Base-by-base conservation (phyloP, 2,329 filamentous ascomycete genomes). In the Bipolaris zeicola region DNA sequence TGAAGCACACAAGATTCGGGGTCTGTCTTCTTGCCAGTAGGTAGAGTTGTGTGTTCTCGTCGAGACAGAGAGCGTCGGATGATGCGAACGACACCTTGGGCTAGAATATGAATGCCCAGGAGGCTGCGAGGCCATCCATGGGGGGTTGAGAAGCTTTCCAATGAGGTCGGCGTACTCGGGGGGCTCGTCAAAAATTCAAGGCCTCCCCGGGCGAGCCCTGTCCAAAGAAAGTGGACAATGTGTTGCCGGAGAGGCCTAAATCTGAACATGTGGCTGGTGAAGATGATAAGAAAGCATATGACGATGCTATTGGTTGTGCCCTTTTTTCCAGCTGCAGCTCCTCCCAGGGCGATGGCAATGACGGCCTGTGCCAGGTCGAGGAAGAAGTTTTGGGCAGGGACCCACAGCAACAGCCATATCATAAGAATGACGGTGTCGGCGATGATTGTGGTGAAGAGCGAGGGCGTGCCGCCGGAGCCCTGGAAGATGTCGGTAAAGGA, bases 401-500 rank as follows among this genome's bases (percentile, higher is more conserved):
- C 87, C 90, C 90, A 96, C 60, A 96, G 83, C 66, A 95, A 90
- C 44, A 96, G 82, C 91, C 92, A 97, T 61, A 95, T 82, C 62
- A 94, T 81, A 66, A 97, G 83, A 66, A 94, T 90, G 68, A 95
- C 85, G 48, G 89, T 82, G 74, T 97, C 94, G 76, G 96, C 89
- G 62, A 91, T 88, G 55, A 94, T 80, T 63, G 96, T 89, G 6
- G 92, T 96, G 56, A 90, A 89, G 58, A 96, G 80, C 6, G 92
- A 96, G 18, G 93, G 93, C 41, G 91, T 93, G 61, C 91, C 92
- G 47, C 91, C 87, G 60, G 91, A 90, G 57, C 90, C 90, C 74
- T 96, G 91, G 72, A 97, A 93, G 68, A 97, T 91, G 74, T 97
- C 93, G 76, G 90, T 91, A 68, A 96, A 86, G 71, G 91, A 95